Conservation (phyloP, 768 basidiomycete species). For the Mrakia gelida region DNA sequence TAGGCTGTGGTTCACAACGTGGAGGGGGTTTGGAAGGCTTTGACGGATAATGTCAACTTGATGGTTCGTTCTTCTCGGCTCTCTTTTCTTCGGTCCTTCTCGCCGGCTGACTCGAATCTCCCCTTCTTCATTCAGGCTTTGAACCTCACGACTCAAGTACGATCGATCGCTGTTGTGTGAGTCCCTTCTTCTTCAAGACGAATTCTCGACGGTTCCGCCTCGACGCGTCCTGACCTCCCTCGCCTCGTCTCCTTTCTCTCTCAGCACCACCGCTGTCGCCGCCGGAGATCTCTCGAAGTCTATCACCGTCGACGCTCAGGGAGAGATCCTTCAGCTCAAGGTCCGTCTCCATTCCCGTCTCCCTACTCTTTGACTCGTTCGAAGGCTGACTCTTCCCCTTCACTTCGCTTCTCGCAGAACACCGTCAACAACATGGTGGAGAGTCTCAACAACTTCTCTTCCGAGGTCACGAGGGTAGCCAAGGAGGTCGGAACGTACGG, state of each 20-base stretch:
- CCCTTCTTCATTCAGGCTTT: neutral
- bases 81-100: neutral
- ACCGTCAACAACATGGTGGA: constrained; percentile 47
- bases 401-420: neutral
- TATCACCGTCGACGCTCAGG: constrained; percentile 87
- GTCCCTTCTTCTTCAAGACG: neutral
- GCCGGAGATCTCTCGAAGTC: constrained; percentile 75
- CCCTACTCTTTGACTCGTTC: neutral
- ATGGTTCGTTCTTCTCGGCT: constrained; percentile 8
- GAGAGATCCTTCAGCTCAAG: constrained; percentile 81
- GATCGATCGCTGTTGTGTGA: constrained; percentile 31
- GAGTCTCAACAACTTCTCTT: constrained; percentile 41
- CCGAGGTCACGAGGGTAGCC: constrained; percentile 44
- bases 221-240: neutral
- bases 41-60: constrained; percentile 33
- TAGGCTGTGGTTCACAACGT: constrained; percentile 43
- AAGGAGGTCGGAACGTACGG: constrained; percentile 75
- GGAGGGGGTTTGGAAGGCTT: constrained; percentile 35
- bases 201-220: neutral
- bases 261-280: constrained; percentile 61
- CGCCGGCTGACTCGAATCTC: neutral
- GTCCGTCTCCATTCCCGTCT: neutral
- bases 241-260: neutral
- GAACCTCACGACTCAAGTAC: constrained; percentile 28
- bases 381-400: neutral